phyloP scores from a whole-genome alignment of 768 basidiomycete genomes.

The Leccinellum luteum region DNA sequence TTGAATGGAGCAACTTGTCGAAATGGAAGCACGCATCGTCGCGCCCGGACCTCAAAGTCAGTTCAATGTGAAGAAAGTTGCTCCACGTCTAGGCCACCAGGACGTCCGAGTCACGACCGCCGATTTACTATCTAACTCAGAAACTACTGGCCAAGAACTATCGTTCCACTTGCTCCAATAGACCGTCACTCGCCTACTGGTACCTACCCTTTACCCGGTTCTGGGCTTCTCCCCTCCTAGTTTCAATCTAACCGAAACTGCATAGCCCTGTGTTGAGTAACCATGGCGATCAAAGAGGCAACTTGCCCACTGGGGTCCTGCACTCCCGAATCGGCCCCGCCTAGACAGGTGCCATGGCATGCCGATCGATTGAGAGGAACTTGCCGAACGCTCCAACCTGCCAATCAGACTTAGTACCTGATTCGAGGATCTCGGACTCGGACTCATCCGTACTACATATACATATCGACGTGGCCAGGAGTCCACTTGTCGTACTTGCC shows the following conservation, averaged over 20 bases:
- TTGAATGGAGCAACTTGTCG: too few relatives aligned
- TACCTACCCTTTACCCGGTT: too few relatives aligned
- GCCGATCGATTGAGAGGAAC: neutral
- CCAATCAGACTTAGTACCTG: neutral
- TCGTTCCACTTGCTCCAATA: too few relatives aligned
- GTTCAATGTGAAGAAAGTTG: too few relatives aligned
- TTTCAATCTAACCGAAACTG: neutral
- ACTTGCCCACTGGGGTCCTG: neutral
- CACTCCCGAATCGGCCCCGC: neutral
- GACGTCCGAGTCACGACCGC: neutral
- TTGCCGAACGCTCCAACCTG: neutral
- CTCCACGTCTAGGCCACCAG: neutral
- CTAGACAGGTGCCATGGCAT: neutral
- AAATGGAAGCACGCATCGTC: too few relatives aligned
- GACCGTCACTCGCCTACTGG: too few relatives aligned
- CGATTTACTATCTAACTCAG: neutral
- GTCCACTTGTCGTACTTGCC: too few relatives aligned
- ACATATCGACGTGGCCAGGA: neutral
- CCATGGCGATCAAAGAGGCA: neutral
- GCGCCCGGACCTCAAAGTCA: too few relatives aligned
- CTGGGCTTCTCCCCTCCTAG: neutral
- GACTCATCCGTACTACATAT: neutral
- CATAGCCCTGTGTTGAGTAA: neutral
- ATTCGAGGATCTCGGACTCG: neutral
- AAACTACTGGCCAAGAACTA: too few relatives aligned